A percentile compares a stretch with the other conserved stretches of the same genome.
phyloP scores from a whole-genome alignment of 768 basidiomycete genomes.

The Kondoa malvinella region DNA sequence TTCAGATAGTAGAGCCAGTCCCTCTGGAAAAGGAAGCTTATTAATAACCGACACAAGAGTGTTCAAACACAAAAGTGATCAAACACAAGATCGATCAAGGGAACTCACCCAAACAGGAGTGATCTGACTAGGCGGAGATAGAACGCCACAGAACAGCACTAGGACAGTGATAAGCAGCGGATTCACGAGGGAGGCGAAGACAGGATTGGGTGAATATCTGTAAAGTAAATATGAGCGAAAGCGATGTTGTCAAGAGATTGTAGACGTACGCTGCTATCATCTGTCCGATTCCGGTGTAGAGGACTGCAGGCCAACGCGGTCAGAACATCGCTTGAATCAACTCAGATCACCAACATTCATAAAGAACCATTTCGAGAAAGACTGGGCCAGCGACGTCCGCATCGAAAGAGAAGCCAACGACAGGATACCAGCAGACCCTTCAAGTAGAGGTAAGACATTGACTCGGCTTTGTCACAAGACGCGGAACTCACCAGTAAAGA shows the following conservation, averaged over 20 bases:
- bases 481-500: neutral
- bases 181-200: neutral
- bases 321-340: too few relatives aligned
- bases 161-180: neutral
- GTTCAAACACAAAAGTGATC: neutral
- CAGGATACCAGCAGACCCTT: slow-evolving; percentile 45
- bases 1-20: neutral
- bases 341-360: too few relatives aligned
- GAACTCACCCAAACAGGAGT: neutral
- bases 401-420: slow-evolving; percentile 37
- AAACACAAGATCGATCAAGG: neutral
- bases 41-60: too few relatives aligned
- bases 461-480: neutral
- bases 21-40: too few relatives aligned
- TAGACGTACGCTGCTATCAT: too few relatives aligned
- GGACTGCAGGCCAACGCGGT: too few relatives aligned
- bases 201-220: neutral
- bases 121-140: neutral
- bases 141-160: neutral
- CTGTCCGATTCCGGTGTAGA: slow-evolving; percentile 1
- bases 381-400: neutral
- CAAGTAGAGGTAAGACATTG: slow-evolving; percentile 36
- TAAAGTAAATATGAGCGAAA: too few relatives aligned
- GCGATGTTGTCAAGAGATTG: too few relatives aligned
- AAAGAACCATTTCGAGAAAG: neutral